Evolutionary conservation across 257 asterid species (phyloP), one percentile per base, ranked within the genome.

Genomic region (Nicotiana attenuata): DNA sequence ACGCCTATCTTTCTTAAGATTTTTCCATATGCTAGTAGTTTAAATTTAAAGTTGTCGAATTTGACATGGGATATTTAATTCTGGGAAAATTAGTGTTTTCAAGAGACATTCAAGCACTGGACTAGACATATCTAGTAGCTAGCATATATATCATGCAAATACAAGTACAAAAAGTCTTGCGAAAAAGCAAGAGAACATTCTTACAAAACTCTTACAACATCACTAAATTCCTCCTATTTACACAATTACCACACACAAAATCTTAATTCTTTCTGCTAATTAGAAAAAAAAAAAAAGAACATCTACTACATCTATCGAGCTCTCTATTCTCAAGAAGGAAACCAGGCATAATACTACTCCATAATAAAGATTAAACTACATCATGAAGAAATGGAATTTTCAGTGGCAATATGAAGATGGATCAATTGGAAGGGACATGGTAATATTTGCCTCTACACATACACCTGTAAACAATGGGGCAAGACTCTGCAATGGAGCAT

Each of bases 391-490:
- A 66, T 19, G 16, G 1, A 63, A 63, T n/a, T 31, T 35, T 20
- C 2, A 55, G 69, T 19, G 56, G 7, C 56, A 24, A 64, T 2
- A 5, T 20, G n/a, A n/a, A n/a, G 22, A 17, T 56, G 75, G 29
- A 15, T 92, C 85, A 95, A 60, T 91, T 91, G 86, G 96, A 93
- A 52, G 99, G 98, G 65, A 95, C 98, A 41, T 92, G 99, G 84
- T 95, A 95, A 60, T 89, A 95, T 92, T 77, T 95, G 26, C 99
- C 99, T 80, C 84, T 93, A 86, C 99, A 95, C 92, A 89, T 90
- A 91, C 99, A 95, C 73, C 94, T 93, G 88, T 95, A 95, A 83
- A 95, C 93, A 59, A 95, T 84, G 3, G 99, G 99, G 87, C 99
- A 95, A 3, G 99, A 92, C 88, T 95, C 99, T 0, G 92, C 94